A percentile compares a stretch with the other conserved stretches of the same genome.
These are phyloP conservation scores for Trichosporon sp. DNA, from an alignment of 1,284 basidiomycete species.

Conservation along the genomic window DNA sequence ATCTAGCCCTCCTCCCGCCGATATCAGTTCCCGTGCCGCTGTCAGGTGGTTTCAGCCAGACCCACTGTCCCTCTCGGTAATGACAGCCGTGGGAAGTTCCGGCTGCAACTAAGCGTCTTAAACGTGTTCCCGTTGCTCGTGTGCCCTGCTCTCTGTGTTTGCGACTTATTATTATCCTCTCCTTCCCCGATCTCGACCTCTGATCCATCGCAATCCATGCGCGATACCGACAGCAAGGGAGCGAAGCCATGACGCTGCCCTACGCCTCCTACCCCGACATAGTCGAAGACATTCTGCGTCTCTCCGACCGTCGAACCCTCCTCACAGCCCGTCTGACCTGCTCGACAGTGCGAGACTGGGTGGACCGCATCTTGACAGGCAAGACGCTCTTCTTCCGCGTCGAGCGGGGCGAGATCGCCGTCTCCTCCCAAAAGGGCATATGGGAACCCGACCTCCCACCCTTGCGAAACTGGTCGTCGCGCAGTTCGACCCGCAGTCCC, in stretches of 20 bases:
- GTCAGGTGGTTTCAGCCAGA: neutral
- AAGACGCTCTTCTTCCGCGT: neutral
- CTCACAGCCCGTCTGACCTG: neutral
- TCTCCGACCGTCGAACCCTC: neutral
- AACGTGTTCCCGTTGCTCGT: neutral
- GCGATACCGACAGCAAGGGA: too few species aligned
- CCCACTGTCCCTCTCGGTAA: neutral
- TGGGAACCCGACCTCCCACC: constrained; percentile 1
- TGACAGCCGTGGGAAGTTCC: neutral
- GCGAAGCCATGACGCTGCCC: neutral
- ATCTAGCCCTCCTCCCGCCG: neutral
- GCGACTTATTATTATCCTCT: neutral
- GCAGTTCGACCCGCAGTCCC: neutral
- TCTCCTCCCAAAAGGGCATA: neutral
- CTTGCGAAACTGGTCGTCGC: neutral
- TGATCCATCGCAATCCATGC: neutral
- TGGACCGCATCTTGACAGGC: neutral
- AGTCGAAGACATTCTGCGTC: neutral
- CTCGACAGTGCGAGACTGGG: neutral
- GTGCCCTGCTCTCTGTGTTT: neutral
- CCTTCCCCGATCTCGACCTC: too few species aligned
- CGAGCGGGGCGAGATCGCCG: neutral
- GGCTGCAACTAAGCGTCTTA: neutral
- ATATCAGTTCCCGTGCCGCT: too few species aligned
- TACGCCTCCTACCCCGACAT: constrained; percentile 7